Evolutionary conservation across 1,284 basidiomycete genomes (phyloP), one percentile per base, ranked within the genome.

Genomic region (Apiotrichum laibachii): DNA sequence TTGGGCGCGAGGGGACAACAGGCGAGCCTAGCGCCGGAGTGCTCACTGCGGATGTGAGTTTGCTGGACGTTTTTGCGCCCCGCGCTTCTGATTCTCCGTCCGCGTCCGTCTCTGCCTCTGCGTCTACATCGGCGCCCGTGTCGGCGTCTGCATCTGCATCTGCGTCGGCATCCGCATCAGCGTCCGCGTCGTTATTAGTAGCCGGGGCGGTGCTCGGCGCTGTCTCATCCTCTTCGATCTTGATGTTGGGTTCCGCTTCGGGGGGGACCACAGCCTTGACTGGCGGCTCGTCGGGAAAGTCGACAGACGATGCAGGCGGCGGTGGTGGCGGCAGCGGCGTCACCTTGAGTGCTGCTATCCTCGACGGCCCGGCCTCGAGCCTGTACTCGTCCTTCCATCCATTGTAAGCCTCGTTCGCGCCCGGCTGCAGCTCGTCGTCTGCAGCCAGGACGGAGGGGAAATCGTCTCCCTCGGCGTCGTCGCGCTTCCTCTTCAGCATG

Each of bases 271-370:
- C 52, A 8, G 52, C 40, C 26, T 51, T 37, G 15, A 61, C 56
- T 5, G 54, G 43, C 13, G 64, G 52, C 50, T 75, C 74, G 53
- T 73, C 70, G 2, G 74, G 73, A 52, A 73, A 74, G 43, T 68
- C 65, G 13, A 69, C 69, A 1, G 65, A 55, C 8, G 62, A 64
- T 1, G 58, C 45, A 12, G 72, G 72, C 13, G 75, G 69, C 5
- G 72, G 72, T 4, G 66, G 45, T 1, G 67, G 64, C 1, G 75
- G 72, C 15, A 73, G 34, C 5, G 51, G 13, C 2, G 75, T 73
- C n/a, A 77, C 43, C 2, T 10, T 26, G 16, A 77, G 55, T 0
- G 52, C 48, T 0, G 57, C 51, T 31, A 74, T 71, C 22, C 67
- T 50, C 2, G 64, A 62, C 26, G 69, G 67, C 58, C 72, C 72